Evolutionary conservation across 805 yeast species (phyloP).

Genomic region (Peterozyma xylosa): DNA sequence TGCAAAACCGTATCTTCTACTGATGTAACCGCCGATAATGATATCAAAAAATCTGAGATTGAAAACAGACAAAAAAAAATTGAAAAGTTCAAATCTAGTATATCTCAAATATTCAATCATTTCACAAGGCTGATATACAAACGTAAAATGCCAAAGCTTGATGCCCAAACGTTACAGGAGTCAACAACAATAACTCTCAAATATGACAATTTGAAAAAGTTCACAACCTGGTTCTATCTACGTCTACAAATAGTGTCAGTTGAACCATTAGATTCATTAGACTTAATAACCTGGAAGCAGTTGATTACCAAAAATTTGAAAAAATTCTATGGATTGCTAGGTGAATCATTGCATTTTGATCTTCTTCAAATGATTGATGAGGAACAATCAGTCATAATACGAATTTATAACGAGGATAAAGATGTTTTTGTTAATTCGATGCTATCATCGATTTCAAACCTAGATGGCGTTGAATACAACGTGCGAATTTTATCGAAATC

Average conservation of each 20-base stretch:
- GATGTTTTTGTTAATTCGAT: constrained; percentile 5
- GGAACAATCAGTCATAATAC: neutral
- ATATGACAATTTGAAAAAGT: neutral
- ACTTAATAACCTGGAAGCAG: constrained; percentile 16
- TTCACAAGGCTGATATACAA: no score
- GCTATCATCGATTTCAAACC: neutral
- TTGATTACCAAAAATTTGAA: constrained; percentile 10
- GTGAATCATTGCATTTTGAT: constrained; percentile 15
- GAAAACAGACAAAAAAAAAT: no score
- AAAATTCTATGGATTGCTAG: constrained; percentile 15
- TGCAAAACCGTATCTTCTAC: no score
- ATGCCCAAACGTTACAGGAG: no score
- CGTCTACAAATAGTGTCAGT: constrained; percentile 1
- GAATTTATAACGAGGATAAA: constrained; percentile 6
- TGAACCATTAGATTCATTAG: constrained; percentile 1
- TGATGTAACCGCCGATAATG: no score
- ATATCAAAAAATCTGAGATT: no score
- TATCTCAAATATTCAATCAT: no score
- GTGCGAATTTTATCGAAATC: constrained; percentile 1
- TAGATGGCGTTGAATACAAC: neutral
- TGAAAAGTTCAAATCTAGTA: no score
- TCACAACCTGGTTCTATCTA: constrained; percentile 13
- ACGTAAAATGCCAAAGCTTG: no score
- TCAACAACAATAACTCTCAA: no score
- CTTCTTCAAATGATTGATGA: constrained; percentile 8